A percentile compares a stretch with the other conserved stretches of the same genome.
Evolutionary conservation across 179 eudicot genomes (phyloP).

Genomic region (Drosera spatulata): DNA sequence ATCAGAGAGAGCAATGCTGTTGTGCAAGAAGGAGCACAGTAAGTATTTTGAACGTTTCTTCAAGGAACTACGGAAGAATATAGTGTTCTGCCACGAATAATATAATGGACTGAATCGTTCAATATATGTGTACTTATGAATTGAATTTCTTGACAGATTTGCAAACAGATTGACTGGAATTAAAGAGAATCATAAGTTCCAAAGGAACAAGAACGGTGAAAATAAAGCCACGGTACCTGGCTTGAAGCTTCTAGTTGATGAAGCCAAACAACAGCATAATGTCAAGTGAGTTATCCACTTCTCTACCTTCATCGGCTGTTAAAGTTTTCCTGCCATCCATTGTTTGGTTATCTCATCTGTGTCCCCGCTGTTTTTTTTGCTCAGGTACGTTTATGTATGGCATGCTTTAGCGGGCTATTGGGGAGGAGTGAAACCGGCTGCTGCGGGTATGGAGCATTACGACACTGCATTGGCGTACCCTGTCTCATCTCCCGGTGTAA

Average conservation of each 20-base stretch:
- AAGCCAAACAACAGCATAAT: constrained; percentile 58
- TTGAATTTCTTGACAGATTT: constrained; percentile 38
- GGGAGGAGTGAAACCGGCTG: constrained; percentile 93
- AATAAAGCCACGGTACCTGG: constrained; percentile 45
- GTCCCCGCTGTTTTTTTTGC: background rate
- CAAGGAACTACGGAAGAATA: too few species aligned
- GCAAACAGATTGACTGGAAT: constrained; percentile 86
- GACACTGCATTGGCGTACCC: constrained; percentile 82
- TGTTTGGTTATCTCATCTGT: background rate
- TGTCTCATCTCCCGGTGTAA: constrained; percentile 70
- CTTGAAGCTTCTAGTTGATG: constrained; percentile 57
- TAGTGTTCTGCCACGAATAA: too few species aligned
- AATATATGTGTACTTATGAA: too few species aligned
- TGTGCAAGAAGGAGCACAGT: constrained; percentile 99
- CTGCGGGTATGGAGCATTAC: constrained; percentile 77
- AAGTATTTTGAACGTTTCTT: constrained; percentile 17
- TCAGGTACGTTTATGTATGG: constrained; percentile 84
- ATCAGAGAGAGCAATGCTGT: constrained; percentile 35
- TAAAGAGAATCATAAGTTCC: constrained; percentile 78
- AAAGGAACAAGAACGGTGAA: constrained; percentile 47
- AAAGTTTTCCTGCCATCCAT: background rate
- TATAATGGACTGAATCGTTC: too few species aligned
- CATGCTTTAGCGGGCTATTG: constrained; percentile 97
- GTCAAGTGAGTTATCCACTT: constrained; percentile 48
- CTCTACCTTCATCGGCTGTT: background rate